Evolutionary conservation across 2,329 filamentous ascomycete genomes (phyloP).

Genomic region (Pleochaeta shiraiana): DNA sequence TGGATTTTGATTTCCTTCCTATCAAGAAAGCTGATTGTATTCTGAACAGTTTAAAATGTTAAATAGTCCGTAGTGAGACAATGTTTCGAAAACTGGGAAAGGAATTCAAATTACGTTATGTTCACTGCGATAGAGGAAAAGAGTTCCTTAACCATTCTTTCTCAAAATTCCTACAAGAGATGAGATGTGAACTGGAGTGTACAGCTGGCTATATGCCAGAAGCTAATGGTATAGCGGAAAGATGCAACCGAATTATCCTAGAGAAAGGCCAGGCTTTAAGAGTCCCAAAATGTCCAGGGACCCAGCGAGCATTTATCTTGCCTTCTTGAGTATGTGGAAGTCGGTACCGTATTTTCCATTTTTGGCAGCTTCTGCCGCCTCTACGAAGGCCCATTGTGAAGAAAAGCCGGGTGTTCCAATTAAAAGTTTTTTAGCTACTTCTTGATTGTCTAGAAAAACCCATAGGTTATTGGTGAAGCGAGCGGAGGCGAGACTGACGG

Average conservation of each 20-base stretch:
- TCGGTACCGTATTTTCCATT: background rate
- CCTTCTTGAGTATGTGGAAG: background rate
- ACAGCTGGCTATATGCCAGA: background rate
- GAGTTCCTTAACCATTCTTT: too few species aligned
- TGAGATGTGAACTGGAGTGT: background rate
- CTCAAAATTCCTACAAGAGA: background rate
- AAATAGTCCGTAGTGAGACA: background rate
- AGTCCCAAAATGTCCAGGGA: background rate
- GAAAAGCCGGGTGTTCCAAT: too few species aligned
- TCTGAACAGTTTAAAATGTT: background rate
- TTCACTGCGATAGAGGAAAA: constrained; percentile 3
- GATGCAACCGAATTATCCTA: background rate
- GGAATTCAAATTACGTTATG: background rate
- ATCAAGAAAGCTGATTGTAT: background rate
- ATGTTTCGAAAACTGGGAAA: background rate
- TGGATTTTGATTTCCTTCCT: background rate
- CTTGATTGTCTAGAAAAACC: background rate
- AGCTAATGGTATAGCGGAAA: constrained; percentile 4
- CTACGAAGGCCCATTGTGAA: background rate
- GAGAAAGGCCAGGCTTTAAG: background rate
- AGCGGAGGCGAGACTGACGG: background rate
- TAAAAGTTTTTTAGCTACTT: background rate
- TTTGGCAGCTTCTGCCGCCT: background rate
- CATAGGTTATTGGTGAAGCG: background rate
- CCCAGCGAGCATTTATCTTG: background rate